phyloP scores from a whole-genome alignment of 768 basidiomycete genomes.

The Phanerochaete sordida region DNA sequence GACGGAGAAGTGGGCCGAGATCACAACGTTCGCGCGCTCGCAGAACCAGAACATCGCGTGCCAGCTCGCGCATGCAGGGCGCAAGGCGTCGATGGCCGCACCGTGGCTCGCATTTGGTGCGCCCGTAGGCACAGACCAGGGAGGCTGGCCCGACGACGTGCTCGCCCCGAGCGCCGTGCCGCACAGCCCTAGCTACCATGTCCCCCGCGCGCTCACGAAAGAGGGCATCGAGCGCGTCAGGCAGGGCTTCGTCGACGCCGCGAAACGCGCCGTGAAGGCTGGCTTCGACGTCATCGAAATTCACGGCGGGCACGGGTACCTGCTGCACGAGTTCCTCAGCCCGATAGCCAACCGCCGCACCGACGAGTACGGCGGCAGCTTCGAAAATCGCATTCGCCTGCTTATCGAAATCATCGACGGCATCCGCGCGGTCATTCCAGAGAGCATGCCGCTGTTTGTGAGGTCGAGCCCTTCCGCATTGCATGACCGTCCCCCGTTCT shows the following conservation, averaged over 20 bases:
- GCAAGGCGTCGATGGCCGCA: conserved; percentile 64
- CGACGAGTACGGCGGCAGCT: conserved; percentile 43
- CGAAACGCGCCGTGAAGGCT: conserved; percentile 34
- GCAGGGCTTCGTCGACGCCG: conserved; percentile 29
- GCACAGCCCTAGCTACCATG: conserved; percentile 5
- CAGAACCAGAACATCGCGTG: conserved; percentile 69
- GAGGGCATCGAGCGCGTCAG: conserved; percentile 25
- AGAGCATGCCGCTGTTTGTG: conserved; percentile 66
- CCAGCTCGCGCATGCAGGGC: conserved; percentile 74
- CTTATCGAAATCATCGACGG: conserved; percentile 35
- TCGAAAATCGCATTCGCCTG: conserved; percentile 44
- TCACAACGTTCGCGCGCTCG: conserved; percentile 71
- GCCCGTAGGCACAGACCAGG: conserved; percentile 32
- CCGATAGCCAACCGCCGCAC: conserved; percentile 34
- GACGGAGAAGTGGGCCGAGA: conserved; percentile 31
- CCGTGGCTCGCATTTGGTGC: conserved; percentile 51
- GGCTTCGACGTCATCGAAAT: conserved; percentile 30
- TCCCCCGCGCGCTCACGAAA: conserved; percentile 20
- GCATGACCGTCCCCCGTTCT: neutral
- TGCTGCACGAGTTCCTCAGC: conserved; percentile 37
- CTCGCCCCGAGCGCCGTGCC: conserved; percentile 14
- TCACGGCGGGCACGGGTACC: conserved; percentile 28
- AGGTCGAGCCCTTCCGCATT: conserved; percentile 35
- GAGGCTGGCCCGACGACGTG: conserved; percentile 35
- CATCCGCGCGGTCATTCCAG: conserved; percentile 55